phyloP scores from a whole-genome alignment of 2,329 filamentous ascomycete species.

The Lecanicillium sp. region DNA sequence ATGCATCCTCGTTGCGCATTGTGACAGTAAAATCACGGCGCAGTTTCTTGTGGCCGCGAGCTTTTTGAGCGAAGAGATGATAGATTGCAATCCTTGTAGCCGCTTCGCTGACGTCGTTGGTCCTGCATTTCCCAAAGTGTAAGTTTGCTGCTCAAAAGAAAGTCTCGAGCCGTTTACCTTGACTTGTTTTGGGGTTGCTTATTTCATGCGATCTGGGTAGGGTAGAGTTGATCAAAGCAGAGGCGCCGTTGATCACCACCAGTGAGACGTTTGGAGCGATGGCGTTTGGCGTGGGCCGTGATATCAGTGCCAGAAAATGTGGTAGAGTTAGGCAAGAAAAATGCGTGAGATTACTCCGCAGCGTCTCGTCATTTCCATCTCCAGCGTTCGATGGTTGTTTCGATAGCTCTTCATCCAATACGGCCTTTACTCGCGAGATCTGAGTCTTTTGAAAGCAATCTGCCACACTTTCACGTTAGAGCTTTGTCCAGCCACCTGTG shows the following conservation, averaged over 20 bases:
- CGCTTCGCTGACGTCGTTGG: constrained; percentile 32
- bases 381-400: constrained; percentile 7
- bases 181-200: constrained; percentile 27
- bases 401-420: constrained; percentile 13
- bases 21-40: constrained; percentile 67
- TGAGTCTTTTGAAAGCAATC: constrained; percentile 39
- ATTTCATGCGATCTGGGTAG: constrained; percentile 54
- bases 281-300: constrained; percentile 54
- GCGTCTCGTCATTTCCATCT: constrained; percentile 8
- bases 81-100: constrained; percentile 45
- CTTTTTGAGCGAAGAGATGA: constrained; percentile 65
- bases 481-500: background rate
- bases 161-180: constrained; percentile 22
- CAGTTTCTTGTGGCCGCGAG: constrained; percentile 66
- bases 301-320: constrained; percentile 67
- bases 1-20: constrained; percentile 75
- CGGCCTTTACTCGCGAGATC: constrained; percentile 18
- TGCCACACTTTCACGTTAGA: constrained; percentile 13
- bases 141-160: background rate
- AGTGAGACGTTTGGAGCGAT: constrained; percentile 57
- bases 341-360: constrained; percentile 32
- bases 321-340: constrained; percentile 52
- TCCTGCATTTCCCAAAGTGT: constrained; percentile 17
- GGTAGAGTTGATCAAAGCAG: constrained; percentile 66
- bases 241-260: constrained; percentile 70